phyloP scores from a whole-genome alignment of 768 basidiomycete species.

The Russula brevipes region DNA sequence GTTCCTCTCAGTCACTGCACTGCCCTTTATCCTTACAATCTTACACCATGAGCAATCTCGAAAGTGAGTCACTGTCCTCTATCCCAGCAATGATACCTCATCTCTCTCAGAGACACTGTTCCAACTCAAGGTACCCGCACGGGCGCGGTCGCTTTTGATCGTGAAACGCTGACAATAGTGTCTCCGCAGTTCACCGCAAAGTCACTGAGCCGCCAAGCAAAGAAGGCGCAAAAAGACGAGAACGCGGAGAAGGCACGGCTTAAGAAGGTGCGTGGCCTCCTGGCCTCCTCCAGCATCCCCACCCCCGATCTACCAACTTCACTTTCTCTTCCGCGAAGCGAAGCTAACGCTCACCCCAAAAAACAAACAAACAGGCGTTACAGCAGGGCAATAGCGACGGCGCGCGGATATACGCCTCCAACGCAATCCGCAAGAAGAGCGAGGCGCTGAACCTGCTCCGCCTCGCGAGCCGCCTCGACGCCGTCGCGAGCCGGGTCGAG shows the following conservation, averaged over 20 bases:
- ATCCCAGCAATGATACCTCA: constrained; percentile 30
- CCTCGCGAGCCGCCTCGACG: constrained; percentile 88
- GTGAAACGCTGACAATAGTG: neutral
- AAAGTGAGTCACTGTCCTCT: constrained; percentile 56
- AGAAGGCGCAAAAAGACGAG: constrained; percentile 98
- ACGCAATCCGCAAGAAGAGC: constrained; percentile 97
- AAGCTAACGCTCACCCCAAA: too few relatives aligned
- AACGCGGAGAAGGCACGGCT: constrained; percentile 77
- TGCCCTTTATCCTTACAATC: too few relatives aligned
- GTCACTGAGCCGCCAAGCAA: constrained; percentile 88
- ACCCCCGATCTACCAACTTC: too few relatives aligned
- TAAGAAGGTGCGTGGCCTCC: constrained; percentile 75
- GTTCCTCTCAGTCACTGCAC: neutral
- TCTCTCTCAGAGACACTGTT: constrained; percentile 82
- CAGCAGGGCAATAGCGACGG: constrained; percentile 96
- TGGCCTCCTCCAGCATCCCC: neutral
- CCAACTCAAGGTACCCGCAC: constrained; percentile 79
- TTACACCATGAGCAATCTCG: constrained; percentile 68
- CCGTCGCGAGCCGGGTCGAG: constrained; percentile 94
- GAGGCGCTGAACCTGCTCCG: constrained; percentile 89
- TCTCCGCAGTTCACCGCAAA: constrained; percentile 89
- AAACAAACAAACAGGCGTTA: constrained; percentile 59
- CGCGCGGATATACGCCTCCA: constrained; percentile 95
- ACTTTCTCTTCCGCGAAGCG: neutral
- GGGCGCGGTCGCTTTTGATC: too few relatives aligned